These are phyloP conservation scores for Ogataea parapolymorpha DNA, from an alignment of 805 yeast species.

Conservation along the genomic window DNA sequence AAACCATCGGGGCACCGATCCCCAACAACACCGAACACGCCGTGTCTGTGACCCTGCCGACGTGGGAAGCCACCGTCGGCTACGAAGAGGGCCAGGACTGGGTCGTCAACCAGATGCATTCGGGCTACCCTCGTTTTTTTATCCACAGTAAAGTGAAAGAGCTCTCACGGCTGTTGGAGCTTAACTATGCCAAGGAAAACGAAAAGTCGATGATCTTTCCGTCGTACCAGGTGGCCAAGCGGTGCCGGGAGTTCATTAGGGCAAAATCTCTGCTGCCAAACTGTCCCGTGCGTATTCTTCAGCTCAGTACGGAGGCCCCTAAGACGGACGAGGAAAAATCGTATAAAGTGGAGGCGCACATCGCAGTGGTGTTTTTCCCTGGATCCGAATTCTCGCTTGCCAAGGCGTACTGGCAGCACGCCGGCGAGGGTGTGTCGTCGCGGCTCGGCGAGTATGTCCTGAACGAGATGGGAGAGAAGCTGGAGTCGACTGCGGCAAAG, in stretches of 20 bases:
- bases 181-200: constrained; percentile 73
- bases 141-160: constrained; percentile 62
- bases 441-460: constrained; percentile 82
- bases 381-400: constrained; percentile 56
- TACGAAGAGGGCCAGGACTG: constrained; percentile 88
- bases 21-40: constrained; percentile 92
- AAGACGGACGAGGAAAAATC: constrained; percentile 54
- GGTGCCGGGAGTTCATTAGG: constrained; percentile 78
- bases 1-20: constrained; percentile 74
- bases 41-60: constrained; percentile 90
- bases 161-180: constrained; percentile 50
- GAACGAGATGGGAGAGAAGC: constrained; percentile 50
- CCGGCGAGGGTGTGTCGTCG: constrained; percentile 96
- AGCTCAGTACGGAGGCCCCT: constrained; percentile 70
- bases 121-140: constrained; percentile 89
- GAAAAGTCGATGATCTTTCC: constrained; percentile 79
- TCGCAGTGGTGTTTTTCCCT: constrained; percentile 80
- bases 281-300: constrained; percentile 58
- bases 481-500: constrained; percentile 28
- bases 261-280: constrained; percentile 35
- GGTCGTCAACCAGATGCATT: constrained; percentile 71
- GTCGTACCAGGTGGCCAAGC: constrained; percentile 70
- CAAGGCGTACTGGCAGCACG: constrained; percentile 92
- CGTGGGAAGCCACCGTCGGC: constrained; percentile 91
- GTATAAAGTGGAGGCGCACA: constrained; percentile 58